Evolutionary conservation across 2,329 filamentous ascomycete genomes (phyloP), one percentile per base, ranked within the genome.

Genomic region (Apiospora rasikravindrae): DNA sequence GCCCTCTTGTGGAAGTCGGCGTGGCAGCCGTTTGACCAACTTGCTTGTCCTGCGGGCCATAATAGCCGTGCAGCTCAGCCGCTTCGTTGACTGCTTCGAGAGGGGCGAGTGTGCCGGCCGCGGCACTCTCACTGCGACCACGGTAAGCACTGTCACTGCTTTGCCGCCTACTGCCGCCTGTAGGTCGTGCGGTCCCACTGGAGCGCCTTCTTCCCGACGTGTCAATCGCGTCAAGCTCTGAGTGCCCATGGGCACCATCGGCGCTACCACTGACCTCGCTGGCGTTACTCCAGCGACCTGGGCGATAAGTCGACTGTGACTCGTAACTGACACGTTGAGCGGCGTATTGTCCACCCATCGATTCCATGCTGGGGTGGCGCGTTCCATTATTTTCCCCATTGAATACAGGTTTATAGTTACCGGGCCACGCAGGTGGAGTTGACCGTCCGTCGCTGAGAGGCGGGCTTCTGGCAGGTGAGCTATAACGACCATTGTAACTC

Each of bases 11-110:
- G n/a, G 40, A 68, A 19, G 45, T 26, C 47, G 68, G 53, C 19
- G 78, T 81, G 0, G 76, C 78, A 1, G 81, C 78, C 19, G 84
- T 87, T 76, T 87, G 83, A 0, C 86, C 86, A 5, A 79, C 82
- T 11, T 81, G 81, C 0, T 79, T 77, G 68, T 84, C 77, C 3
- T 76, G 71, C 1, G 85, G 82, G 0, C 86, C 86, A 71, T 87
- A 85, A 49, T 86, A 83, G 3, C 86, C 86, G 70, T 88, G 86
- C 69, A 86, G 80, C 71, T 86, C 85, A 24, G 71, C 73, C 4
- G 77, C 76, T 75, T 88, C 86, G 64, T 78, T 81, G 44, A 87
- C 84, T 1, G 81, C 80, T 7, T 77, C 80, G 7, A 85, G 76
- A 61, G 75, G 72, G 44, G 73, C 69, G 24, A 75, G 76, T 44